phyloP scores from a whole-genome alignment of 2,329 filamentous ascomycete genomes.

The Pestalotiopsis sp. region DNA sequence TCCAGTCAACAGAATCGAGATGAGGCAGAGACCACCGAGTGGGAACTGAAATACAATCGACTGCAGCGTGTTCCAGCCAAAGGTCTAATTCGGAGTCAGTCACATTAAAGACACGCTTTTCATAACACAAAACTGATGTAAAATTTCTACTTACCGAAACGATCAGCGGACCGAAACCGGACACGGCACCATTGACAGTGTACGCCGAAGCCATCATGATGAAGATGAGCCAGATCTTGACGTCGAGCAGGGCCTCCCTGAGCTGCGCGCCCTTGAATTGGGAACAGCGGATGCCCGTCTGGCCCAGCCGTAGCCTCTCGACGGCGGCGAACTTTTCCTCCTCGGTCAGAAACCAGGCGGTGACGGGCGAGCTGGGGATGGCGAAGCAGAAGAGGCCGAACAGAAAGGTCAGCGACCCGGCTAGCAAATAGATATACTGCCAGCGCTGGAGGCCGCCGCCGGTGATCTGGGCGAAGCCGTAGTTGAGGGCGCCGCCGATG shows the following conservation, averaged over 20 bases:
- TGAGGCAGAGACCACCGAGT: slow-evolving; percentile 68
- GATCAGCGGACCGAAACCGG: slow-evolving; percentile 72
- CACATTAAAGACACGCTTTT: neutral
- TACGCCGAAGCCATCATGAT: slow-evolving; percentile 74
- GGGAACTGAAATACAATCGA: slow-evolving; percentile 78
- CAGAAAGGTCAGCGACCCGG: slow-evolving; percentile 63
- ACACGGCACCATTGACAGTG: slow-evolving; percentile 72
- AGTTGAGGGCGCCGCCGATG: slow-evolving; percentile 66
- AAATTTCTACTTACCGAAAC: slow-evolving; percentile 46
- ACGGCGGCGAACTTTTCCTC: slow-evolving; percentile 68
- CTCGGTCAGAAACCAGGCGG: slow-evolving; percentile 68
- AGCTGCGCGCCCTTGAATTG: slow-evolving; percentile 64
- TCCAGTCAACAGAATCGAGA: slow-evolving; percentile 68
- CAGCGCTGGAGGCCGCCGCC: slow-evolving; percentile 59
- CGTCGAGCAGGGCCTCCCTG: slow-evolving; percentile 58
- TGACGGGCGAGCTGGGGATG: slow-evolving; percentile 66
- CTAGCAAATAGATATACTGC: slow-evolving; percentile 74
- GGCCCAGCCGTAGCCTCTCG: slow-evolving; percentile 62
- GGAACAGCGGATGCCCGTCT: slow-evolving; percentile 65
- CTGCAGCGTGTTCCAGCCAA: slow-evolving; percentile 65
- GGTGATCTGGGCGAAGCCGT: slow-evolving; percentile 66
- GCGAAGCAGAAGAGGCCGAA: slow-evolving; percentile 68
- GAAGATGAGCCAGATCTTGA: slow-evolving; percentile 65
- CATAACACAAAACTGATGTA: neutral
- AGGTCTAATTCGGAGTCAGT: slow-evolving; percentile 44